Percentiles rank a stretch among this genome's conserved stretches.
Evolutionary conservation across 495 filamentous ascomycete species (phyloP).

Genomic region (Corynascus novoguineensis): DNA sequence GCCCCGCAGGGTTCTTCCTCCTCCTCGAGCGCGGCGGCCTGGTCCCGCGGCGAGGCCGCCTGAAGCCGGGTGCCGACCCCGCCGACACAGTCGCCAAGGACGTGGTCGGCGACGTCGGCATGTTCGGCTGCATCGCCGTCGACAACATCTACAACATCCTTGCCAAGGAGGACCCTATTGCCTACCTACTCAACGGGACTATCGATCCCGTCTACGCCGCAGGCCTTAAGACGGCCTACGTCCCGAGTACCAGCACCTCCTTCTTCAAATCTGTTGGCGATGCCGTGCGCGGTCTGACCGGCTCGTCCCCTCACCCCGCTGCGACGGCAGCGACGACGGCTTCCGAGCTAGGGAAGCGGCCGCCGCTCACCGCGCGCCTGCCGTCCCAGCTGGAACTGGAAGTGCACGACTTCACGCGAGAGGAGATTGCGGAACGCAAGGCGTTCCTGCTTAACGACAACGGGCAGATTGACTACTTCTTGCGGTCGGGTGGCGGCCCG

Average conservation of each 20-base stretch:
- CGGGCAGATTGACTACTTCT: constrained; percentile 84
- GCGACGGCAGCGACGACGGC: background rate
- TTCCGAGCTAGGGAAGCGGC: background rate
- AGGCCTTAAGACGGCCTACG: constrained; percentile 66
- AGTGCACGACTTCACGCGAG: constrained; percentile 87
- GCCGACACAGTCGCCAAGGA: constrained; percentile 55
- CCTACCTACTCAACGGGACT: constrained; percentile 85
- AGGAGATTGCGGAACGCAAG: constrained; percentile 88
- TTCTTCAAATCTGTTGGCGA: constrained; percentile 63
- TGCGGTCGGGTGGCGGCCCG: constrained; percentile 72
- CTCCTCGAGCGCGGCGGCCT: constrained; percentile 77
- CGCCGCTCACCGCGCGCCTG: constrained; percentile 50
- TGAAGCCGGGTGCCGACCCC: constrained; percentile 65
- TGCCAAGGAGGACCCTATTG: constrained; percentile 61
- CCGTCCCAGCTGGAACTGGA: constrained; percentile 92
- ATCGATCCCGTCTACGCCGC: constrained; percentile 75
- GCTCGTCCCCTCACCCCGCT: constrained; percentile 7
- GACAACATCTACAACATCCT: constrained; percentile 97
- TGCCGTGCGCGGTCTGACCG: constrained; percentile 50
- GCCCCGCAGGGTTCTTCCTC: constrained; percentile 88
- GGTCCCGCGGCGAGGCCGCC: constrained; percentile 67
- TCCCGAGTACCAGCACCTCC: constrained; percentile 65
- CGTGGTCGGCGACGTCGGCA: constrained; percentile 68
- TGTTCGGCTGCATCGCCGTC: constrained; percentile 84
- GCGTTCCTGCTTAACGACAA: constrained; percentile 89